Conservation (phyloP, 2,329 filamentous ascomycete species). For the Neophaeococcomyces aloes region DNA sequence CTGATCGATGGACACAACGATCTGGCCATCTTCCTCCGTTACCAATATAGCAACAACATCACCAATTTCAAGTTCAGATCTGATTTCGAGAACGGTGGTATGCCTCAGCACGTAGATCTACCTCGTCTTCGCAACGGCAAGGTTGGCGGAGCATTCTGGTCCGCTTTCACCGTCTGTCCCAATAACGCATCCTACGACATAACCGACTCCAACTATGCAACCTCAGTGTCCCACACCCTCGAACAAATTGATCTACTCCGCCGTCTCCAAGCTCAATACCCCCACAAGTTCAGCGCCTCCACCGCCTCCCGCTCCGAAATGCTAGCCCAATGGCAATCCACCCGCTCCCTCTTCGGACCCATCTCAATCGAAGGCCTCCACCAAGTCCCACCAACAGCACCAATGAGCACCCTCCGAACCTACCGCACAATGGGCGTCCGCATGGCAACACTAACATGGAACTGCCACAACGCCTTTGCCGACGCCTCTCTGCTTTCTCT, state of each 20-base stretch:
- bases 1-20: conserved; percentile 78
- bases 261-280: conserved; percentile 54
- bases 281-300: conserved; percentile 47
- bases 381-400: conserved; percentile 70
- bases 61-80: conserved; percentile 62
- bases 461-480: conserved; percentile 83
- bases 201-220: conserved; percentile 22
- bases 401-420: conserved; percentile 59
- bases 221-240: conserved; percentile 56
- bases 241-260: conserved; percentile 65
- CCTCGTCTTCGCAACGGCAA: conserved; percentile 57
- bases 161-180: conserved; percentile 67
- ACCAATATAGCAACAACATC: conserved; percentile 63
- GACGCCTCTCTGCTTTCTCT: conserved; percentile 60
- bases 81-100: conserved; percentile 59
- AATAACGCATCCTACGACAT: conserved; percentile 44
- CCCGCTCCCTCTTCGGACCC: conserved; percentile 61
- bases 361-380: conserved; percentile 80
- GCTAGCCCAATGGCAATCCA: conserved; percentile 45
- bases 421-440: conserved; percentile 71
- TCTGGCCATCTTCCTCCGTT: conserved; percentile 62
- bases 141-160: conserved; percentile 77
- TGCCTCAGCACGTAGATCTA: conserved; percentile 66
- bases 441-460: conserved; percentile 83
- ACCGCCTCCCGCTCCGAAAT: conserved; percentile 52